Conservation (phyloP, 305 asterid genomes). For the Salvia sclarea region DNA sequence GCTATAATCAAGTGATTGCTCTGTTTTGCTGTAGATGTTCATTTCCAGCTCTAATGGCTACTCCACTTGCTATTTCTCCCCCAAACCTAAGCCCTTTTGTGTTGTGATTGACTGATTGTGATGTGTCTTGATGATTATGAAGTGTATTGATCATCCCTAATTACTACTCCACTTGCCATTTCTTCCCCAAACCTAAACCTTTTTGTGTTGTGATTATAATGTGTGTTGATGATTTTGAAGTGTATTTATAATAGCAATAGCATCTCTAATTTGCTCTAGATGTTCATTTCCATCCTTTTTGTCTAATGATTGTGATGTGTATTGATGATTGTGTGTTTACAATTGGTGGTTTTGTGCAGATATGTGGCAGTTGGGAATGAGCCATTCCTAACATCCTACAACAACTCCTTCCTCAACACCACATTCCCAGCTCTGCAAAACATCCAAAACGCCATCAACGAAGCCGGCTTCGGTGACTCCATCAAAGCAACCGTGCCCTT, state of each 20-base stretch:
- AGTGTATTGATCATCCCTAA: too few species aligned
- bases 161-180: not conserved
- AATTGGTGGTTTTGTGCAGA: slow-evolving; percentile 42
- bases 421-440: slow-evolving; percentile 95
- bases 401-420: slow-evolving; percentile 70
- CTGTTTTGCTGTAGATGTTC: too few species aligned
- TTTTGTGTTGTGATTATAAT: not conserved
- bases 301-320: not conserved
- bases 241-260: too few species aligned
- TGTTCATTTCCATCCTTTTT: too few species aligned
- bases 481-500: slow-evolving; percentile 90
- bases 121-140: too few species aligned
- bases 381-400: slow-evolving; percentile 88
- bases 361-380: slow-evolving; percentile 97
- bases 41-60: too few species aligned
- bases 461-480: slow-evolving; percentile 66
- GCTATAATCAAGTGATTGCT: too few species aligned
- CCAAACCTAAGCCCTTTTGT: too few species aligned
- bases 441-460: slow-evolving; percentile 87
- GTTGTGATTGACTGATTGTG: too few species aligned
- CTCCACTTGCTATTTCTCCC: too few species aligned
- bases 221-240: not conserved
- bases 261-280: too few species aligned
- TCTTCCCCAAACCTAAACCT: not conserved
- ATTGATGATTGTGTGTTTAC: too few species aligned